phyloP scores from a whole-genome alignment of 495 filamentous ascomycete species.

The Parachaetomium inaequale region DNA sequence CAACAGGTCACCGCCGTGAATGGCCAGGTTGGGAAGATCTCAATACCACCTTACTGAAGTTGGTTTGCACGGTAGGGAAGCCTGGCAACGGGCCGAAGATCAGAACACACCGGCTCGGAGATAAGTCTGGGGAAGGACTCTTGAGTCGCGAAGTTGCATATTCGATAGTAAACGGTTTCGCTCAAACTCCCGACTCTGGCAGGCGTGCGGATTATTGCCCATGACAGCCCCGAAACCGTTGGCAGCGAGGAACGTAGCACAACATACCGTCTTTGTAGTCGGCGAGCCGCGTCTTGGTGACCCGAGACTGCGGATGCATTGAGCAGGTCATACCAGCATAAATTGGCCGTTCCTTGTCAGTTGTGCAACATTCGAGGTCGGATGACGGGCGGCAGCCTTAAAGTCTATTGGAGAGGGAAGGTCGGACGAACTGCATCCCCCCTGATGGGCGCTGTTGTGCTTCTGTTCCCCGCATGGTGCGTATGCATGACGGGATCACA shows the following conservation, averaged over 20 bases:
- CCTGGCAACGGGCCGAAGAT: not conserved
- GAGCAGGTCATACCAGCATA: not conserved
- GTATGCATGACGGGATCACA: conserved; percentile 3
- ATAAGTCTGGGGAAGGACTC: not conserved
- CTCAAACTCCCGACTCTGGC: not conserved
- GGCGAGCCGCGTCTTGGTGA: not conserved
- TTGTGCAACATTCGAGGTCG: not conserved
- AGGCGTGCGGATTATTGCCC: not conserved
- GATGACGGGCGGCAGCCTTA: not conserved
- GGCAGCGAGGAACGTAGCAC: not conserved
- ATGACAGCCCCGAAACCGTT: not conserved
- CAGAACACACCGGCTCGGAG: not conserved
- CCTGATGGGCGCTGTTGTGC: not conserved
- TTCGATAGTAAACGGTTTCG: not conserved
- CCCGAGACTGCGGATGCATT: not conserved
- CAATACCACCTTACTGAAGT: not conserved
- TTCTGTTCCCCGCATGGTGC: not conserved
- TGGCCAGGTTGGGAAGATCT: not conserved
- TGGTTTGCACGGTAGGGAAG: not conserved
- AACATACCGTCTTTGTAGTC: not conserved
- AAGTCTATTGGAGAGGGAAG: not conserved
- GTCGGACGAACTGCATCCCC: not conserved
- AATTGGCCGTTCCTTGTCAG: not conserved
- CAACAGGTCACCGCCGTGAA: no score
- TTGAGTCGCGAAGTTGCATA: not conserved